Evolutionary conservation across 306 rosid species (phyloP).

Genomic region (Hippophae tibetana): DNA sequence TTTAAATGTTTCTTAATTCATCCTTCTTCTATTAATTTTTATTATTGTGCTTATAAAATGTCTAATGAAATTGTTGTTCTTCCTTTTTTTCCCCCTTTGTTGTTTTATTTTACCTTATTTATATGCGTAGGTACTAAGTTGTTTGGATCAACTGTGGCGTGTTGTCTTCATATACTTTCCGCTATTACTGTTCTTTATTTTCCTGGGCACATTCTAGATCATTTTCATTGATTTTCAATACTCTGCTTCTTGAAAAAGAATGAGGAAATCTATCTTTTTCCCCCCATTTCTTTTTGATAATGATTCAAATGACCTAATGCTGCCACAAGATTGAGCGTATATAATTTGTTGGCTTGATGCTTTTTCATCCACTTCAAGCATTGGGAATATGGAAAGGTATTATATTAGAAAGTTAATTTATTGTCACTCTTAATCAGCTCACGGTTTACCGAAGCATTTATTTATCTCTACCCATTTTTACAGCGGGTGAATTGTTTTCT

Average conservation of each 20-base stretch:
- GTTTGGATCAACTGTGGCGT: slow-evolving; percentile 9
- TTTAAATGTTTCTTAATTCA: neutral
- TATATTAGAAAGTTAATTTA: no score
- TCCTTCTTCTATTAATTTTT: neutral
- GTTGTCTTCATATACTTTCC: neutral
- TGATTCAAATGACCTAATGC: no score
- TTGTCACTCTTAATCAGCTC: no score
- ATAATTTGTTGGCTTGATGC: no score
- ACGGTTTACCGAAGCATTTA: no score
- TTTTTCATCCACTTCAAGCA: no score
- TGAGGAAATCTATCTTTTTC: neutral
- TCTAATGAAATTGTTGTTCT: neutral
- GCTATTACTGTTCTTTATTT: neutral
- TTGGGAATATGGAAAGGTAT: no score
- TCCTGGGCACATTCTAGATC: neutral
- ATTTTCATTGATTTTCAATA: neutral
- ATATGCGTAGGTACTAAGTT: neutral
- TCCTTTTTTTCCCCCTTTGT: neutral
- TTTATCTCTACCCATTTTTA: no score
- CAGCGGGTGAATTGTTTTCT: neutral
- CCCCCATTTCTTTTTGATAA: no score
- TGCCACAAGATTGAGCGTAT: no score
- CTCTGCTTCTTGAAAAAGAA: neutral
- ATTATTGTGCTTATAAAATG: neutral
- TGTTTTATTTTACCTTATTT: neutral